phyloP scores from a whole-genome alignment of 2,329 filamentous ascomycete genomes.

The Cordyceps farinosa region DNA sequence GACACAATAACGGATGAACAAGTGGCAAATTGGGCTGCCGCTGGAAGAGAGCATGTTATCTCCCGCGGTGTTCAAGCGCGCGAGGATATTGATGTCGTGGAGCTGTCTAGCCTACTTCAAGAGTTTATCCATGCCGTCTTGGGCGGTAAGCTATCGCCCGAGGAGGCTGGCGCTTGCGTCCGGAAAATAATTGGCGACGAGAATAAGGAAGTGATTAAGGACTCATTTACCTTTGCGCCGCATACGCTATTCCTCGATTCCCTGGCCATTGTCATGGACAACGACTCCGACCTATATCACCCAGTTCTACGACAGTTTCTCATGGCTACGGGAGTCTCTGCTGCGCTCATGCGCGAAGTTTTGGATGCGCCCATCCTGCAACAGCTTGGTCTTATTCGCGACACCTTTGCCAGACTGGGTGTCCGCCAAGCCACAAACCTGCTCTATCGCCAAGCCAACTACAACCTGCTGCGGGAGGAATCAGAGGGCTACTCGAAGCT shows the following conservation, averaged over 20 bases:
- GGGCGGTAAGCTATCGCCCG: constrained; percentile 62
- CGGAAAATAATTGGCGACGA: constrained; percentile 67
- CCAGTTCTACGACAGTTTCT: constrained; percentile 64
- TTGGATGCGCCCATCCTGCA: constrained; percentile 77
- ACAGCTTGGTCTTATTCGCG: constrained; percentile 73
- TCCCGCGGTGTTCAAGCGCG: constrained; percentile 62
- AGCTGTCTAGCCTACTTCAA: constrained; percentile 72
- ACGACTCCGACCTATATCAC: constrained; percentile 52
- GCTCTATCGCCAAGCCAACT: constrained; percentile 93
- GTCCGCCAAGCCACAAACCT: constrained; percentile 90
- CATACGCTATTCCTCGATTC: constrained; percentile 77
- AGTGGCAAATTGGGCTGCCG: constrained; percentile 63
- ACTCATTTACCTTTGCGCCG: constrained; percentile 54
- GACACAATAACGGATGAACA: constrained; percentile 69
- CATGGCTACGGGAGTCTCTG: constrained; percentile 67
- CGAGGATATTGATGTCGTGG: constrained; percentile 63
- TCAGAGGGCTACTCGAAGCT: constrained; percentile 96
- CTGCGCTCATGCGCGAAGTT: constrained; percentile 70
- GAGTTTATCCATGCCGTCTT: constrained; percentile 77
- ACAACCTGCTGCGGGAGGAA: constrained; percentile 92
- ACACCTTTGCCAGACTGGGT: constrained; percentile 78
- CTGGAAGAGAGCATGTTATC: constrained; percentile 64
- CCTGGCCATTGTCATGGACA: constrained; percentile 73
- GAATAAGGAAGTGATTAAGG: constrained; percentile 46
- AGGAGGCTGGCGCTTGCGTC: constrained; percentile 67